These are phyloP conservation scores for Neurospora sp. DNA, from an alignment of 495 filamentous ascomycete genomes.

Conservation along the genomic window DNA sequence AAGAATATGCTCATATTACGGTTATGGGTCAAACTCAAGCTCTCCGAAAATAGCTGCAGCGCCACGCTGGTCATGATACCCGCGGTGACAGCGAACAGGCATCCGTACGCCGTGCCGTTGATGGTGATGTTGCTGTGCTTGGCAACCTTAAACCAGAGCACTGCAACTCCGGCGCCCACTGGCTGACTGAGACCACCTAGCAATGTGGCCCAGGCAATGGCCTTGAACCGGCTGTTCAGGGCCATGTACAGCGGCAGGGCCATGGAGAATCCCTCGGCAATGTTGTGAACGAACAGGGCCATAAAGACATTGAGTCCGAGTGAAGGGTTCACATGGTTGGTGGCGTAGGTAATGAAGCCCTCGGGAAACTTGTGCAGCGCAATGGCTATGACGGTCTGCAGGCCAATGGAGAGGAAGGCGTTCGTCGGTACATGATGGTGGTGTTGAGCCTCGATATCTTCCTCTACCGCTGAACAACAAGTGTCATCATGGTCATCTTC, in stretches of 20 bases:
- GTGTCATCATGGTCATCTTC: constrained; percentile 20
- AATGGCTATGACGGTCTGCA: constrained; percentile 90
- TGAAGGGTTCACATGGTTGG: constrained; percentile 84
- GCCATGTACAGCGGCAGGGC: constrained; percentile 86
- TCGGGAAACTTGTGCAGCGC: constrained; percentile 95
- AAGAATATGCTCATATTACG: constrained; percentile 69
- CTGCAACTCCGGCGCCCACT: constrained; percentile 72
- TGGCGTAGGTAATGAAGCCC: constrained; percentile 97
- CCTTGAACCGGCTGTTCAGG: constrained; percentile 59
- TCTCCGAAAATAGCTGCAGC: constrained; percentile 81
- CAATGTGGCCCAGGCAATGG: constrained; percentile 74
- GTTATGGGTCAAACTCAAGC: constrained; percentile 69
- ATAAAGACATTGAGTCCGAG: constrained; percentile 89
- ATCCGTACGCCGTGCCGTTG: constrained; percentile 68
- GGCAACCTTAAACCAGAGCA: constrained; percentile 65
- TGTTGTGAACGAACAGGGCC: constrained; percentile 95
- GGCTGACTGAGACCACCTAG: constrained; percentile 84
- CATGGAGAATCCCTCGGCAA: constrained; percentile 92
- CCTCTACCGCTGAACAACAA: constrained; percentile 16
- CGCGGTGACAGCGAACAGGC: constrained; percentile 79
- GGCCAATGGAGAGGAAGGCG: constrained; percentile 81
- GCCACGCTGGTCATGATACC: constrained; percentile 94
- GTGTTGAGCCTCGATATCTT: constrained; percentile 46
- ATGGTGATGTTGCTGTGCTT: constrained; percentile 40
- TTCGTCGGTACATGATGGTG: constrained; percentile 97